Base-by-base conservation (phyloP, 1,284 basidiomycete species). In the Rhodotorula mucilaginosa region DNA sequence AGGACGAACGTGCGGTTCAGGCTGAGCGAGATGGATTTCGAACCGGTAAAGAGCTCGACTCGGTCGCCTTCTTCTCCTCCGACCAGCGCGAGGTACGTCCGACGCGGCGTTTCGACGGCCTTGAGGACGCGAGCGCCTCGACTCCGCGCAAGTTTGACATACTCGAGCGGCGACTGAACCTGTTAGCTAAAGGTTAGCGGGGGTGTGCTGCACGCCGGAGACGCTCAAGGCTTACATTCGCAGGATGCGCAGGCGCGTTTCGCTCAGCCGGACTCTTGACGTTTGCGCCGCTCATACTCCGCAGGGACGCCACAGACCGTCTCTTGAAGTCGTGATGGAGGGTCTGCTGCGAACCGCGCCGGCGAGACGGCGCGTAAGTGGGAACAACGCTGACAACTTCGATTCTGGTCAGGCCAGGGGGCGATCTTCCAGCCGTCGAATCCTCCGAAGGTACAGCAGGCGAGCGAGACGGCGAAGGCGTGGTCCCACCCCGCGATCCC, bases 21-120 rank as follows among this genome's bases (percentile, higher is more conserved):
- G 21, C 74, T 75, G 39, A 80, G 70, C 10, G 79, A 79, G 47
- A 79, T 77, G 52, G 71, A 73, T 16, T 76, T 74, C 19, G 78
- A 77, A 26, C 79, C 79, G 47, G 92, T 92, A 80, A 93, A 93
- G 6, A 93, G 83, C 78, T 93, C 91, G 63, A 93, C 91, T 78
- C 93, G 91, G 82, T 93, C 91, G n/a, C 91, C 91, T 74, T 88
- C 89, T 54, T 93, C 92, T n/a, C 91, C 91, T 75, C 92, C 93
- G 0, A 93, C 84, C 76, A 93, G 93, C 8, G 92, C 91, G 44
- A 93, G 85, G 82, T 74, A 90, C 88, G 92, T 93, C 82, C 92
- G 91, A 82, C 88, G 92, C 64, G 86, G 86, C 18, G 91, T 93
- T 81, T 93, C 92, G 18, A 92, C 90, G 2, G 91, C 88, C 78